Evolutionary conservation across 2,329 filamentous ascomycete species (phyloP), one percentile per base, ranked within the genome.

Genomic region (Fusarium sp.): DNA sequence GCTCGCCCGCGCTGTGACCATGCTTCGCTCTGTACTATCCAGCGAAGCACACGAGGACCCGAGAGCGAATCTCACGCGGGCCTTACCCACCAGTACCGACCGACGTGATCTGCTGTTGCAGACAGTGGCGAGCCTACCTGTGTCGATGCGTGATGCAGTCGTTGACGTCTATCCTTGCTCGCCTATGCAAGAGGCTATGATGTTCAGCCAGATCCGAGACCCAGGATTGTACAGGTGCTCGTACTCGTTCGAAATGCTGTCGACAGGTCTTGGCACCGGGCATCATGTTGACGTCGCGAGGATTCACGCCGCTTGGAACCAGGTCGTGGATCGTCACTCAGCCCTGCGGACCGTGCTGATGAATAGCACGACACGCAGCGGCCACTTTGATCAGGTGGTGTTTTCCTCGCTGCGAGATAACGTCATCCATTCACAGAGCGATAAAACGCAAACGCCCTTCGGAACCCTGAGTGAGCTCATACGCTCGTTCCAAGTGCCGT

Each of bases 361-460:
- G 36, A 51, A 51, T 40, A 51, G 48, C 48, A 51, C 48, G 48
- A 51, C 48, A 51, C 48, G 48, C 22, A 51, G 48, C 48, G 48
- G 48, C 36, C 48, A 51, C 48, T 51, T 51, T 51, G 48, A 51
- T 51, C 48, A 51, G 48, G 48, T 51, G 48, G 48, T 51, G 36
- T 51, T 51, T 40, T 51, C 48, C 24, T 51, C 48, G 48, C 48
- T 51, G 22, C 48, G 34, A 51, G 48, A 51, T 31, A 51, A 40
- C 34, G 48, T 51, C 15, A 51, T 51, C 24, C 48, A 51, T 51
- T 40, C 36, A 51, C 48, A 51, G 22, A 51, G 48, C 48, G 48
- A 51, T 40, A 51, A 51, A 40, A 38, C 40, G 40, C 40, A 54
- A 40, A 45, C 51, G 51, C 49, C 49, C 49, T 52, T 52, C 49